Percentiles rank a stretch among this genome's conserved stretches.
Evolutionary conservation across 2,329 filamentous ascomycete genomes (phyloP).

Genomic region (Cadophora sp.): DNA sequence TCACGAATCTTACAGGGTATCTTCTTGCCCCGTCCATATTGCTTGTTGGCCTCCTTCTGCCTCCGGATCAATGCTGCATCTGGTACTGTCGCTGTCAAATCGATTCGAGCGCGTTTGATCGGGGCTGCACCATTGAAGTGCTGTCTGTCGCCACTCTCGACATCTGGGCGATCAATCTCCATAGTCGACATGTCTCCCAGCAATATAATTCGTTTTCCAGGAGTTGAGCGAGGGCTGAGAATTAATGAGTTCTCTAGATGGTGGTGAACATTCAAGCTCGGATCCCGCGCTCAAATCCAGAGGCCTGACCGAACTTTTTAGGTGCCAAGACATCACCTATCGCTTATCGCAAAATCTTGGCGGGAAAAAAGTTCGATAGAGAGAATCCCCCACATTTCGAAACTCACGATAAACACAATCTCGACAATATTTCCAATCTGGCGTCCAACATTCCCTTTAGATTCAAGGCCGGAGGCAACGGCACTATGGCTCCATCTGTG

Average conservation of each 20-base stretch:
- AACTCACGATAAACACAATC: slow-evolving; percentile 15
- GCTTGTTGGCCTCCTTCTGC: slow-evolving; percentile 69
- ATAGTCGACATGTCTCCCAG: slow-evolving; percentile 22
- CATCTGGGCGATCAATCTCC: slow-evolving; percentile 32
- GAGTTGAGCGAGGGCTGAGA: too few species aligned
- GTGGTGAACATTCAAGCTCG: background rate
- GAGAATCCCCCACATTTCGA: slow-evolving; percentile 24
- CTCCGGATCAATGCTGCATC: slow-evolving; percentile 50
- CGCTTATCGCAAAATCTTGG: slow-evolving; percentile 35
- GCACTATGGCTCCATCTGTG: slow-evolving; percentile 76
- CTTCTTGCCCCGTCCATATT: slow-evolving; percentile 83
- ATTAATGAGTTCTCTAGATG: background rate
- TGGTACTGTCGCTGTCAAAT: slow-evolving; percentile 49
- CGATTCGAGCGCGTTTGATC: slow-evolving; percentile 56
- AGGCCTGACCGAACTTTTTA: slow-evolving; percentile 27
- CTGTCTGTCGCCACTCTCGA: slow-evolving; percentile 19
- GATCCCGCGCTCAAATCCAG: background rate
- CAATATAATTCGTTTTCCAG: background rate
- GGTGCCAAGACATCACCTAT: slow-evolving; percentile 38
- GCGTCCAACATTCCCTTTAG: slow-evolving; percentile 76
- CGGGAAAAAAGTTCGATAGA: slow-evolving; percentile 30
- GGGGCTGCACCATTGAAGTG: slow-evolving; percentile 60
- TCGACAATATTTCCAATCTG: slow-evolving; percentile 54
- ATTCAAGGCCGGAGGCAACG: slow-evolving; percentile 77
- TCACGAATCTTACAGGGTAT: slow-evolving; percentile 57